A percentile compares a stretch with the other conserved stretches of the same genome.
phyloP scores from a whole-genome alignment of 2,329 filamentous ascomycete genomes.

The Thielaviopsis punctulata region DNA sequence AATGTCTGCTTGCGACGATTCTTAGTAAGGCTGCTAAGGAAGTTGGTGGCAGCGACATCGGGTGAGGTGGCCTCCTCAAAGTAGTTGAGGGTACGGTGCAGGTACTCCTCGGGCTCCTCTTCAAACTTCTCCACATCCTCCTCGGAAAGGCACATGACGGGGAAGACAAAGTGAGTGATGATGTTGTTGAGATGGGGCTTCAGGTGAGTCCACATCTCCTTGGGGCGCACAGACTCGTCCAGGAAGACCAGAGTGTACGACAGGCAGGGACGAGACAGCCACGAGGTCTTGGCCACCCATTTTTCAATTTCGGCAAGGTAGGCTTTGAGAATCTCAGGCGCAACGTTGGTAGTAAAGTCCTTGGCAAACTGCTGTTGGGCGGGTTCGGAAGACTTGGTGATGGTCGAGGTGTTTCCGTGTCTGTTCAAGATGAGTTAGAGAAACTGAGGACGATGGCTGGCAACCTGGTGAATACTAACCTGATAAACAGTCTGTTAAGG shows the following conservation, averaged over 20 bases:
- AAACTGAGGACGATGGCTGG: not conserved
- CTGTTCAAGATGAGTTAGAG: conserved; percentile 25
- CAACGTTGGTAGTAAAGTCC: conserved; percentile 77
- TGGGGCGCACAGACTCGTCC: conserved; percentile 93
- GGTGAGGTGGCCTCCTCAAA: conserved; percentile 94
- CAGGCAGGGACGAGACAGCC: conserved; percentile 86
- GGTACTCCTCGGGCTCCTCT: conserved; percentile 86
- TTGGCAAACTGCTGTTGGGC: conserved; percentile 64
- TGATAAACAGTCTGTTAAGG: conserved; percentile 83
- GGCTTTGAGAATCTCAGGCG: conserved; percentile 87
- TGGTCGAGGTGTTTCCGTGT: conserved; percentile 70
- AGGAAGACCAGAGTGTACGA: conserved; percentile 90
- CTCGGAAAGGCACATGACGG: conserved; percentile 76
- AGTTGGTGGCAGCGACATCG: conserved; percentile 90
- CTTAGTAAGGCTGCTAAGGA: conserved; percentile 88
- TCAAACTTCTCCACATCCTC: conserved; percentile 91
- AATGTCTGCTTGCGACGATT: conserved; percentile 90
- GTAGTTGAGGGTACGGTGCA: conserved; percentile 93
- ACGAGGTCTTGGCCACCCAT: conserved; percentile 86
- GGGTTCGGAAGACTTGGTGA: conserved; percentile 53
- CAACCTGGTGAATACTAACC: conserved; percentile 32
- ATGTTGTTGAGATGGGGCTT: conserved; percentile 87
- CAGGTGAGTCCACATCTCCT: conserved; percentile 88
- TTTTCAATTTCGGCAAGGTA: conserved; percentile 92
- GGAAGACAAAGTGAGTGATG: conserved; percentile 89